phyloP scores from a whole-genome alignment of 768 basidiomycete genomes.

The Tylopilus subfusipes region DNA sequence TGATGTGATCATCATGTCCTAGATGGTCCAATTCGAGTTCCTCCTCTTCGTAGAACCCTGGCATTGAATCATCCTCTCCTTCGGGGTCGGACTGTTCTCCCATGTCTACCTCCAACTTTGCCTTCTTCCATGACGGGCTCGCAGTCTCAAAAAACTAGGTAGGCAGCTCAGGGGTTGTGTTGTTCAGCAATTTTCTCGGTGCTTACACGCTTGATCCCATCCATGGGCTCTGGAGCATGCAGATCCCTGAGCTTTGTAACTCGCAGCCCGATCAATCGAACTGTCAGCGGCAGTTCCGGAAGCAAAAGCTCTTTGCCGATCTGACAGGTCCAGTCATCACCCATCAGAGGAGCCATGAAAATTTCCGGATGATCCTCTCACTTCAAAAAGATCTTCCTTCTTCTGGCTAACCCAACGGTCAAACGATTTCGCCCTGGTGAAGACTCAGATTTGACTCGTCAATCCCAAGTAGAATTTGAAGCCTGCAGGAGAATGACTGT shows the following conservation, averaged over 20 bases:
- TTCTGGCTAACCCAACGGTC: constrained; percentile 69
- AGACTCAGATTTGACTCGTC: constrained; percentile 41
- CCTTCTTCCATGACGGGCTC: constrained; percentile 39
- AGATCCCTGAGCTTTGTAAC: constrained; percentile 89
- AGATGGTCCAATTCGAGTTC: constrained; percentile 25
- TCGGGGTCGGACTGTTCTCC: constrained; percentile 20
- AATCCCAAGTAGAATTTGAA: not conserved
- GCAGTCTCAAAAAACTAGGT: constrained; percentile 57
- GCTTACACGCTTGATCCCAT: constrained; percentile 73
- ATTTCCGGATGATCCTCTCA: constrained; percentile 33
- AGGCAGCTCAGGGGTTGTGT: not conserved
- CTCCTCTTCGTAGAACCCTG: constrained; percentile 51
- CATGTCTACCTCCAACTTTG: constrained; percentile 26
- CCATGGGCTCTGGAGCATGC: constrained; percentile 38
- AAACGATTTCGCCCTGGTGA: constrained; percentile 80
- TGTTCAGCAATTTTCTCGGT: not conserved
- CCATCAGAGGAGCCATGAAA: constrained; percentile 1
- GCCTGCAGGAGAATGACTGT: not conserved
- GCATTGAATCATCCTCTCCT: constrained; percentile 40
- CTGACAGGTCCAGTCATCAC: constrained; percentile 38
- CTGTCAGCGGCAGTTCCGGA: constrained; percentile 71
- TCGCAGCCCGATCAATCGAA: constrained; percentile 85
- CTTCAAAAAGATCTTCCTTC: constrained; percentile 74
- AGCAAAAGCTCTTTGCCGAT: constrained; percentile 79
- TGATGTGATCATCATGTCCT: constrained; percentile 3